Percentiles rank a stretch among this genome's conserved stretches.
These are phyloP conservation scores for Noccaea caerulescens DNA, from an alignment of 345 rosid species.

Conservation along the genomic window DNA sequence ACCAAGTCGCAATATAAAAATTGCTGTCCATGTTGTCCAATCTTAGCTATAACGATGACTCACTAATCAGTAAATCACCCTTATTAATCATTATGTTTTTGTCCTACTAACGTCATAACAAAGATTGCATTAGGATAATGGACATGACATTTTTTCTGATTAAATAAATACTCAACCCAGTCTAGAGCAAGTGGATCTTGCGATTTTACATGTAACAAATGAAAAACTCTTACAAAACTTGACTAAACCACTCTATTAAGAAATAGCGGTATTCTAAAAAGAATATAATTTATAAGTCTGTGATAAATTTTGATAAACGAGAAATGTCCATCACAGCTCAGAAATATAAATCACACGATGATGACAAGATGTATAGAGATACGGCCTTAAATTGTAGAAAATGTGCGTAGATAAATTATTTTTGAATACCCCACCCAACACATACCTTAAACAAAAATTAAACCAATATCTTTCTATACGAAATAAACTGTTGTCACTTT, in stretches of 20 bases:
- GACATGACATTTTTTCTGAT: neutral
- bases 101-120: slow-evolving; percentile 21
- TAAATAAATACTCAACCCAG: neutral
- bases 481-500: too few relatives aligned
- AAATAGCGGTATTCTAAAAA: too few relatives aligned
- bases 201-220: neutral
- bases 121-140: slow-evolving; percentile 23
- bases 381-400: too few relatives aligned
- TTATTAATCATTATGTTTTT: slow-evolving; percentile 24
- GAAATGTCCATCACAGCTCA: too few relatives aligned
- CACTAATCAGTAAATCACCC: slow-evolving; percentile 20
- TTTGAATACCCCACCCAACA: too few relatives aligned
- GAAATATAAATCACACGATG: too few relatives aligned
- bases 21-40: slow-evolving; percentile 24
- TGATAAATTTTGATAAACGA: too few relatives aligned
- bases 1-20: slow-evolving; percentile 10
- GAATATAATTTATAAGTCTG: too few relatives aligned
- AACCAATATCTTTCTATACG: too few relatives aligned
- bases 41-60: slow-evolving; percentile 25
- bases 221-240: neutral
- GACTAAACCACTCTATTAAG: neutral
- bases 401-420: too few relatives aligned
- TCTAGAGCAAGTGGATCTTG: neutral
- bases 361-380: too few relatives aligned
- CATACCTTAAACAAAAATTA: too few relatives aligned